Percentiles rank a stretch among this genome's conserved stretches.
phyloP scores from a whole-genome alignment of 148 eudicot genomes.

The Diospyros kaki region DNA sequence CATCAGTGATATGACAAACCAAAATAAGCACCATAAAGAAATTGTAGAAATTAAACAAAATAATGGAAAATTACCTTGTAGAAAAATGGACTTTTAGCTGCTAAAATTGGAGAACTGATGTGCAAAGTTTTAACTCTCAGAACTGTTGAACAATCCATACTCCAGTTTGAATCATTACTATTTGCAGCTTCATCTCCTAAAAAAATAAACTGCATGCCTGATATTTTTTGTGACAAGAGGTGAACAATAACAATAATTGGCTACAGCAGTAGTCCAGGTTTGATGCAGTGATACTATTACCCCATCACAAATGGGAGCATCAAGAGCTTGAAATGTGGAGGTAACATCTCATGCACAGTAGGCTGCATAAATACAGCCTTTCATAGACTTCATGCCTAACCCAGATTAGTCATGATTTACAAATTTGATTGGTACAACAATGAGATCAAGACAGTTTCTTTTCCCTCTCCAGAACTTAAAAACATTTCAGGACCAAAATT shows the following conservation, averaged over 20 bases:
- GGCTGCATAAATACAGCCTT: too few relatives aligned
- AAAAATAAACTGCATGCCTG: slow-evolving; percentile 8
- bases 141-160: slow-evolving; percentile 69
- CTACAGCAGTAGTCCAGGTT: background rate
- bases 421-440: too few relatives aligned
- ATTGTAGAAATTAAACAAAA: background rate
- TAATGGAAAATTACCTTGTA: slow-evolving; percentile 52
- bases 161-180: slow-evolving; percentile 77
- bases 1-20: slow-evolving; percentile 18
- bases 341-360: too few relatives aligned
- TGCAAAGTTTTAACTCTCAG: slow-evolving; percentile 73
- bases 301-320: too few relatives aligned
- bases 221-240: background rate
- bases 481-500: too few relatives aligned
- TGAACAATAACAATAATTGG: background rate
- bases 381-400: too few relatives aligned
- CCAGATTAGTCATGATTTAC: too few relatives aligned
- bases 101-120: slow-evolving; percentile 95
- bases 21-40: too few relatives aligned
- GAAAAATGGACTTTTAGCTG: slow-evolving; percentile 97
- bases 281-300: too few relatives aligned
- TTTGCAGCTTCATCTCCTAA: slow-evolving; percentile 80
- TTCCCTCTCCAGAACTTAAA: too few relatives aligned
- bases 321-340: too few relatives aligned
- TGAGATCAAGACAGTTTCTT: too few relatives aligned